phyloP scores from a whole-genome alignment of 129 eudicot species.

The Daucus carota region DNA sequence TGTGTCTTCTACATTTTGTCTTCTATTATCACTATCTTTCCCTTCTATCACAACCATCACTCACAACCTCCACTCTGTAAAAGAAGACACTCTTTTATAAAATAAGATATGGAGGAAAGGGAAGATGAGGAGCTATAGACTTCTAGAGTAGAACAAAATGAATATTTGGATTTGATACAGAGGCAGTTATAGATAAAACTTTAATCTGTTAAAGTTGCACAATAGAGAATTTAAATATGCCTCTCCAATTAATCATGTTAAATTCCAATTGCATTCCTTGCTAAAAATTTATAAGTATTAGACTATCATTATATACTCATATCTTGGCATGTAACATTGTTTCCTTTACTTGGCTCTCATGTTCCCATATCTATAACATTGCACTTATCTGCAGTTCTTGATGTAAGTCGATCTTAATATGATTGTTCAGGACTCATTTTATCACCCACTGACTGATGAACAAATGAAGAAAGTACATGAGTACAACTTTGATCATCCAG shows the following conservation, averaged over 20 bases:
- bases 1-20: neutral
- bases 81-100: neutral
- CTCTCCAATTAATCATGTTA: neutral
- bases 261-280: neutral
- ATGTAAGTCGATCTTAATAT: neutral
- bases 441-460: slow-evolving; percentile 51
- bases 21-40: neutral
- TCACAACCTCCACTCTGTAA: neutral
- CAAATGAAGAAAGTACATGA: slow-evolving; percentile 50
- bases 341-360: neutral
- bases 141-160: neutral
- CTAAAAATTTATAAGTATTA: neutral
- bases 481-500: slow-evolving; percentile 91
- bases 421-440: slow-evolving; percentile 69
- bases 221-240: neutral
- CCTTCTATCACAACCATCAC: neutral
- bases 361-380: neutral
- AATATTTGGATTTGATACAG: neutral
- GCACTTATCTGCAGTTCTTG: slow-evolving; percentile 4
- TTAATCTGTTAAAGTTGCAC: neutral
- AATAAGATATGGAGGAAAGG: neutral
- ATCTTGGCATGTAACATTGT: neutral
- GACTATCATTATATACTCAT: neutral
- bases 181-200: neutral
- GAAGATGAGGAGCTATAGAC: neutral